Conservation (phyloP, 2,329 filamentous ascomycete species). For the Fusarium temperatum region DNA sequence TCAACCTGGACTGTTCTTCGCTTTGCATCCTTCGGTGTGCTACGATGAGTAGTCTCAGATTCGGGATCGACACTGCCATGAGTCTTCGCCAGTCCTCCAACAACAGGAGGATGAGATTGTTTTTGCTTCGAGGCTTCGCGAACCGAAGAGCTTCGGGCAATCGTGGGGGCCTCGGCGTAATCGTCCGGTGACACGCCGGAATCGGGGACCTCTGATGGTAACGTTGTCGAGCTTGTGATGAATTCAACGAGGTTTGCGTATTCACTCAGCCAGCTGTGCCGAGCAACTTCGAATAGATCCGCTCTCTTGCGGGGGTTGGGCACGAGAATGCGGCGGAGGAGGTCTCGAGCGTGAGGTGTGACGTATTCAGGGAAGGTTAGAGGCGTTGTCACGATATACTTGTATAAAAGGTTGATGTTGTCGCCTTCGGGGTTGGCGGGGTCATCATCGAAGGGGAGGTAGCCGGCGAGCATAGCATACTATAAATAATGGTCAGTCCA, state of each 20-base stretch:
- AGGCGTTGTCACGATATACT: constrained; percentile 97
- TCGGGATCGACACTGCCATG: constrained; percentile 78
- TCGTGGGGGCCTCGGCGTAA: constrained; percentile 63
- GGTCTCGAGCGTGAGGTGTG: constrained; percentile 92
- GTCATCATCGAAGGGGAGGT: constrained; percentile 97
- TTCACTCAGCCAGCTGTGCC: constrained; percentile 97
- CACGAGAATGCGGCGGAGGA: constrained; percentile 91
- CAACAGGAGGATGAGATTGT: constrained; percentile 55
- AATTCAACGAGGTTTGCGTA: constrained; percentile 97
- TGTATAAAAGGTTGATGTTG: constrained; percentile 98
- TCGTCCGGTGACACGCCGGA: constrained; percentile 72
- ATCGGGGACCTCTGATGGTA: constrained; percentile 84
- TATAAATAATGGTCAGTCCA: constrained; percentile 51
- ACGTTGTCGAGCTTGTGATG: constrained; percentile 95
- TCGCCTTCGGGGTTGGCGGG: constrained; percentile 98
- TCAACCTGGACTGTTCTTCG: constrained; percentile 96
- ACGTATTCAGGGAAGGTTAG: constrained; percentile 99
- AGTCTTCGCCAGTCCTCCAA: constrained; percentile 75
- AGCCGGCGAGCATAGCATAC: constrained; percentile 99
- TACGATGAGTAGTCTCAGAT: constrained; percentile 63
- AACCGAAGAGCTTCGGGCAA: constrained; percentile 91
- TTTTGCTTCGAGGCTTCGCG: constrained; percentile 83
- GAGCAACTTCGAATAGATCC: constrained; percentile 95
- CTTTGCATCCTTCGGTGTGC: constrained; percentile 85
- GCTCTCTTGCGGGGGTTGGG: constrained; percentile 94